Evolutionary conservation across 495 filamentous ascomycete species (phyloP), one percentile per base, ranked within the genome.

Genomic region (Trichoderma asperelloides): DNA sequence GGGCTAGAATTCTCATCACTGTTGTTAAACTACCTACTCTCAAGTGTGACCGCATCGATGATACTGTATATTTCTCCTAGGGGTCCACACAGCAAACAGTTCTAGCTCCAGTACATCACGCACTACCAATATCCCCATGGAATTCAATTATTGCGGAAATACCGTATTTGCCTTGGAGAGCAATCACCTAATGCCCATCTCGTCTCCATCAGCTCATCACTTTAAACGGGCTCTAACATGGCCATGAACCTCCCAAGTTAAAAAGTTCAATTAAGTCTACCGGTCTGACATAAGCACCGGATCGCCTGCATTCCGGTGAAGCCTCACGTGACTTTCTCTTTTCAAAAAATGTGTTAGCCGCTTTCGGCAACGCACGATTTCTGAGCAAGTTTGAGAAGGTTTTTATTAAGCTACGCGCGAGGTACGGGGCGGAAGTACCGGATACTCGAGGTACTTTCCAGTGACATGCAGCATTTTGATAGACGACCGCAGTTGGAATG

Each of bases 331-430:
- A 60, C 55, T 30, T 28, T 55, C 9, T n/a, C 4, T 3, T 60
- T 5, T 21, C 41, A 47, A 45, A 23, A 25, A 55, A 9, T 1
- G 7, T 5, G 16, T 55, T 60, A 9, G 9, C 55, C 25, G 55
- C 25, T 28, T 60, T 60, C 27, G 55, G 55, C 55, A 60, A 33
- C 23, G 25, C 25, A 25, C 55, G 55, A 37, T 7, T 37, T 4
- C 21, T 60, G 55, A 60, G 55, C 55, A 60, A 25, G 55, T 60
- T 60, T 60, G 55, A 60, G 55, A 60, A 60, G 55, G 55, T 60
- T 60, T 60, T 16, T 30, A 11, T 11, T 21, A 30, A 25, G 23
- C 27, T 30, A 8, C 33, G 33, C 33, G 33, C 49, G 49, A 55
- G 43, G 13, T 47, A n/a, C 21, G 49, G 55, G 16, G 55, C 27